A percentile compares a stretch with the other conserved stretches of the same genome.
These are phyloP conservation scores for Salix dunnii DNA, from an alignment of 345 rosid genomes.

Conservation along the genomic window DNA sequence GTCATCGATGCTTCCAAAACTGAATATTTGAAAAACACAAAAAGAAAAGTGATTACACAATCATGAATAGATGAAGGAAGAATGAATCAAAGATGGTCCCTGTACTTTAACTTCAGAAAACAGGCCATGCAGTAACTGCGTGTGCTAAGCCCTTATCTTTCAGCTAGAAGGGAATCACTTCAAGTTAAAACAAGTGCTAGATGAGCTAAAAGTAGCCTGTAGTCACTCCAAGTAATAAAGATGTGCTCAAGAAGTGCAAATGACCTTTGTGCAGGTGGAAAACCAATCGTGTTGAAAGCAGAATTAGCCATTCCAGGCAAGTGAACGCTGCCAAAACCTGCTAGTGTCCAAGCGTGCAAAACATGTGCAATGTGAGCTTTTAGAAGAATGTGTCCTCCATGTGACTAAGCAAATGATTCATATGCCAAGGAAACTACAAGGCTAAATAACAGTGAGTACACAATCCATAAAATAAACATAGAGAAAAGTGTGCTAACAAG, in stretches of 20 bases:
- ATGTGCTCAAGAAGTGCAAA: constrained; percentile 83
- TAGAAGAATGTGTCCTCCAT: constrained; percentile 49
- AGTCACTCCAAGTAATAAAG: constrained; percentile 31
- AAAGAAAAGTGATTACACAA: constrained; percentile 1
- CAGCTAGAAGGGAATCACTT: constrained; percentile 28
- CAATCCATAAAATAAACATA: constrained; percentile 12
- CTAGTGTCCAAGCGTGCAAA: constrained; percentile 93
- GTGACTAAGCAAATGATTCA: constrained; percentile 42
- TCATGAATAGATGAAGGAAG: background rate
- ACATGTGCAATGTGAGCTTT: constrained; percentile 90
- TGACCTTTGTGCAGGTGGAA: constrained; percentile 94
- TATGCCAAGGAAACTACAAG: constrained; percentile 30
- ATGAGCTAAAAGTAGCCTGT: constrained; percentile 33
- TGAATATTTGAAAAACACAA: constrained; percentile 31
- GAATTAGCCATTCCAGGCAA: constrained; percentile 86
- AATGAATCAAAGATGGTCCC: constrained; percentile 18
- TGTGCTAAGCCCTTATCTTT: constrained; percentile 34
- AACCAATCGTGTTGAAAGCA: constrained; percentile 82
- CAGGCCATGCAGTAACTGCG: constrained; percentile 35
- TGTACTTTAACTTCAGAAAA: constrained; percentile 26
- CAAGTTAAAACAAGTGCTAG: constrained; percentile 34
- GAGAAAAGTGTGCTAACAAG: constrained; percentile 12
- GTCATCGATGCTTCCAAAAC: constrained; percentile 47
- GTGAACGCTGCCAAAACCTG: constrained; percentile 95
- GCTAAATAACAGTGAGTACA: constrained; percentile 12